Evolutionary conservation across 2,329 filamentous ascomycete genomes (phyloP).

Genomic region (Cryphonectria radicalis): DNA sequence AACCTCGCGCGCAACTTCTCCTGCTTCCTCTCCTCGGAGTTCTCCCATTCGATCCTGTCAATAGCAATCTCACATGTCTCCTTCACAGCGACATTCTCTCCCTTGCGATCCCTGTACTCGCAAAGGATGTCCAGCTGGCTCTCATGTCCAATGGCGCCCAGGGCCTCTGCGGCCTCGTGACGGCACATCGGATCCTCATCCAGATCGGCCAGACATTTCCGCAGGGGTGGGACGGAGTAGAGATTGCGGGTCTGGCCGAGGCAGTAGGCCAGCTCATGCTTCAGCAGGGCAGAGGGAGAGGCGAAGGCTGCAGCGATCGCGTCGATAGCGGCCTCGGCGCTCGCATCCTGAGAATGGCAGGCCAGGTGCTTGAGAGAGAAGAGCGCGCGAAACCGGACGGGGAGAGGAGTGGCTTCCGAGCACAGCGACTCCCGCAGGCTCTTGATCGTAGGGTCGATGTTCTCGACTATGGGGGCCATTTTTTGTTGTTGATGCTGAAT

Average conservation of each 20-base stretch:
- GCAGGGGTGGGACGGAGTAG: conserved; percentile 73
- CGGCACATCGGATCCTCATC: conserved; percentile 93
- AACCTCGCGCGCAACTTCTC: conserved; percentile 86
- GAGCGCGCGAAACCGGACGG: conserved; percentile 90
- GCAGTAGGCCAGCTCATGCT: conserved; percentile 97
- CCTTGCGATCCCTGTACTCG: conserved; percentile 72
- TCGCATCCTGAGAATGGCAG: conserved; percentile 65
- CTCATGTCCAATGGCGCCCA: conserved; percentile 81
- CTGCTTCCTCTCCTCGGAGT: conserved; percentile 68
- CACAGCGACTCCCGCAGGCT: conserved; percentile 76
- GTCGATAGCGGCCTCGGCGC: conserved; percentile 62
- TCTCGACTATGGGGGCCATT: conserved; percentile 35
- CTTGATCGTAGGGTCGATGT: conserved; percentile 52
- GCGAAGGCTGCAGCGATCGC: conserved; percentile 88
- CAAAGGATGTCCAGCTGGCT: conserved; percentile 75
- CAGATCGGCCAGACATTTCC: conserved; percentile 73
- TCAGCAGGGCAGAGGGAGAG: conserved; percentile 86
- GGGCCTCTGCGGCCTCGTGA: conserved; percentile 93
- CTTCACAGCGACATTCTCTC: conserved; percentile 79
- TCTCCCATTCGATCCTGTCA: conserved; percentile 92
- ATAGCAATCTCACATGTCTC: conserved; percentile 98
- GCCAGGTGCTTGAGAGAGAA: conserved; percentile 97
- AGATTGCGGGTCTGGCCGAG: conserved; percentile 86
- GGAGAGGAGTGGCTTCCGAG: conserved; percentile 80
- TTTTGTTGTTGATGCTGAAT: conserved; percentile 12